phyloP scores from a whole-genome alignment of 73 alveolate species.

The Loxodes magnus region DNA sequence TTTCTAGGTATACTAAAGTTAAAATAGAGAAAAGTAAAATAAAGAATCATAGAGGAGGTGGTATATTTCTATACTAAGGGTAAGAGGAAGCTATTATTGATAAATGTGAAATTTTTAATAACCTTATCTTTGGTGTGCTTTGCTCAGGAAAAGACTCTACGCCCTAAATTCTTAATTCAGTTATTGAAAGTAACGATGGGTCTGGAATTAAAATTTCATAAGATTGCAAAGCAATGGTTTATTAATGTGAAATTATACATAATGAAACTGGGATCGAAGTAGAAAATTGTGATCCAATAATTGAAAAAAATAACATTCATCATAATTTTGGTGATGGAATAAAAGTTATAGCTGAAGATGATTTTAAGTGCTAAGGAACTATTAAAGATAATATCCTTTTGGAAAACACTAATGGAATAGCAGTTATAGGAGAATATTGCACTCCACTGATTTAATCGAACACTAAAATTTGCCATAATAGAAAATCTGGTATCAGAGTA shows the following conservation, averaged over 20 bases:
- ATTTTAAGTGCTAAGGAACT: constrained; percentile 39
- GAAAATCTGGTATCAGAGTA: constrained; percentile 79
- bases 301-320: constrained; percentile 33
- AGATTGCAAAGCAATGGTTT: constrained; percentile 33
- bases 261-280: constrained; percentile 51
- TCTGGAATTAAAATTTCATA: constrained; percentile 48
- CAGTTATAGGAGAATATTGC: constrained; percentile 66
- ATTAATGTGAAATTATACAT: constrained; percentile 44
- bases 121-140: constrained; percentile 42
- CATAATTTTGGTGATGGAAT: constrained; percentile 47
- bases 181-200: constrained; percentile 41
- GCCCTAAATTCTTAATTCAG: constrained; percentile 27
- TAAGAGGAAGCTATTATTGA: constrained; percentile 21
- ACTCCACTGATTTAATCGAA: constrained; percentile 55
- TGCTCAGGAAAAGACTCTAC: constrained; percentile 46
- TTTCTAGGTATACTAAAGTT: background rate
- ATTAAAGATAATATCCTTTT: constrained; percentile 40
- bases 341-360: constrained; percentile 27
- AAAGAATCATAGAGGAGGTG: constrained; percentile 15
- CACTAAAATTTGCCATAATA: constrained; percentile 56
- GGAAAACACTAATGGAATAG: constrained; percentile 75
- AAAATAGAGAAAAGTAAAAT: background rate
- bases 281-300: constrained; percentile 41
- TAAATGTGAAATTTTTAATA: constrained; percentile 35
- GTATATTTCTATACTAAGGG: constrained; percentile 9